Evolutionary conservation across 495 filamentous ascomycete genomes (phyloP).

Genomic region (Schizothecium vesticola): DNA sequence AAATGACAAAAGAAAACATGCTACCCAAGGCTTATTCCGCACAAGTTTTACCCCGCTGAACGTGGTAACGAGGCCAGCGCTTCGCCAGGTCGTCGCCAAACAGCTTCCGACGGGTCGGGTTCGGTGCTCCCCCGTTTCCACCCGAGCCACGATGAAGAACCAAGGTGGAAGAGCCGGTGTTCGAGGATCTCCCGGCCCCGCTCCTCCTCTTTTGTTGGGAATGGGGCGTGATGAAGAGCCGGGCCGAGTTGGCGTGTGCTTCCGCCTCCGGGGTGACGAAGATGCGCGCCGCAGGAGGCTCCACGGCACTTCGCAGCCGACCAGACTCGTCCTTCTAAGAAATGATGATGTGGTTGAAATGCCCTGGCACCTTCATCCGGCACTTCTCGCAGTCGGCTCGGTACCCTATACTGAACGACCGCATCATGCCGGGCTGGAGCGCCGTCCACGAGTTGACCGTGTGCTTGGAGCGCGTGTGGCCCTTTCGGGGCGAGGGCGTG

Average conservation of each 20-base stretch:
- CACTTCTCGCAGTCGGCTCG: constrained; percentile 85
- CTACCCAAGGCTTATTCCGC: background rate
- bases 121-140: background rate
- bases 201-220: too few relatives aligned
- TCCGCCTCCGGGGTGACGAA: background rate
- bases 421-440: constrained; percentile 53
- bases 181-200: background rate
- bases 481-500: constrained; percentile 35
- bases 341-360: constrained; percentile 78
- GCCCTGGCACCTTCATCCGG: constrained; percentile 68
- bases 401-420: constrained; percentile 76
- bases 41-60: background rate
- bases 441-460: constrained; percentile 45
- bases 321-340: constrained; percentile 35
- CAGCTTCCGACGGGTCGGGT: background rate
- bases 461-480: constrained; percentile 43
- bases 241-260: background rate
- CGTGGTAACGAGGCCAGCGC: background rate
- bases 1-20: background rate
- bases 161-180: background rate
- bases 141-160: background rate
- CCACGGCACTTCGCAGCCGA: constrained; percentile 1
- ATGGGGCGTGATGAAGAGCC: background rate
- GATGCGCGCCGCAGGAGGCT: constrained; percentile 7
- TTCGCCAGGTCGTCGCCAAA: background rate